Evolutionary conservation across 164 flowering plant genomes (phyloP).

Genomic region (Tetracentron sinense): DNA sequence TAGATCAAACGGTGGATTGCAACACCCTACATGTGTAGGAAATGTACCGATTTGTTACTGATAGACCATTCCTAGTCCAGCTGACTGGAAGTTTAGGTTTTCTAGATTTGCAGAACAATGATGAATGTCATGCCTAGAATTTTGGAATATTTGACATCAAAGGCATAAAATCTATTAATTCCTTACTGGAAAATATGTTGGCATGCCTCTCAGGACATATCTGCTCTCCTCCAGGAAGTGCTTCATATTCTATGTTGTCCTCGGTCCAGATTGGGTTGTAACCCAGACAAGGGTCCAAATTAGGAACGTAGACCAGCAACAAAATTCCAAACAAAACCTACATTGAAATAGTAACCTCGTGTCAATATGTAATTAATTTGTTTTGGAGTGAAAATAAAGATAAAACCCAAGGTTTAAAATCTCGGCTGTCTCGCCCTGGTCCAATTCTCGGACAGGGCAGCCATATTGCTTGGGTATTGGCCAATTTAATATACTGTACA

Average conservation of each 20-base stretch:
- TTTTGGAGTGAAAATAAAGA: not conserved
- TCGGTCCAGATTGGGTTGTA: conserved; percentile 57
- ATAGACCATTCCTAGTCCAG: too few relatives aligned
- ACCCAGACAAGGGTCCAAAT: conserved; percentile 79
- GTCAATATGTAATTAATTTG: not conserved
- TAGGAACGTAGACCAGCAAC: conserved; percentile 64
- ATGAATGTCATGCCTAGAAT: not conserved
- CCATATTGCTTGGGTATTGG: not conserved
- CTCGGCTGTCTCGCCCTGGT: not conserved
- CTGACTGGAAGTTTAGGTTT: not conserved
- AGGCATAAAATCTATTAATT: too few relatives aligned
- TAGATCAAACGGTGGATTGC: not conserved
- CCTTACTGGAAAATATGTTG: conserved; percentile 79
- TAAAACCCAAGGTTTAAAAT: not conserved
- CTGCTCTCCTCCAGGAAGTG: conserved; percentile 79
- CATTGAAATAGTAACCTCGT: conserved; percentile 13
- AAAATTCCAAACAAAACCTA: conserved; percentile 76
- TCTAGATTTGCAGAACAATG: not conserved
- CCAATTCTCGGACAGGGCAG: not conserved
- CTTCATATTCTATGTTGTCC: conserved; percentile 65
- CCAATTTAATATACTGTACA: not conserved
- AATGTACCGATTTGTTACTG: too few relatives aligned
- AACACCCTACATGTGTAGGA: not conserved
- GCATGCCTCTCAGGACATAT: conserved; percentile 90
- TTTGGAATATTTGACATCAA: not conserved